phyloP scores from a whole-genome alignment of 768 basidiomycete genomes.

The Strobilomyces confusus region DNA sequence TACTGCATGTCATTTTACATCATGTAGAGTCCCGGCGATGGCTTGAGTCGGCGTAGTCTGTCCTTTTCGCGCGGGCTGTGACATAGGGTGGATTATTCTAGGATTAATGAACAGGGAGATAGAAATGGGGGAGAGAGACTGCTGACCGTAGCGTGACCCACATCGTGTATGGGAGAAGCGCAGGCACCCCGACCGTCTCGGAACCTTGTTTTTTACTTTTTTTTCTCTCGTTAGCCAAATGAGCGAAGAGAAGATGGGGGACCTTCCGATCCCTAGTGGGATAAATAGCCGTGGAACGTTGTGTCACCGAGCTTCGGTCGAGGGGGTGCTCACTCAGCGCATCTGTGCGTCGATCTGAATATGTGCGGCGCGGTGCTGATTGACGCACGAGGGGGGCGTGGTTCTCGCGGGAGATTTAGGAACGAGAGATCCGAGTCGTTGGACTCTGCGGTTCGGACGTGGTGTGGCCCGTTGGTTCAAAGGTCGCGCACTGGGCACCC shows the following conservation, averaged over 20 bases:
- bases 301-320: constrained; percentile 1
- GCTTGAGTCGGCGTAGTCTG: neutral
- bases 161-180: constrained; percentile 17
- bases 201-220: constrained; percentile 26
- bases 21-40: constrained; percentile 3
- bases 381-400: neutral
- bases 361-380: neutral
- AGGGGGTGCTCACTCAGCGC: neutral
- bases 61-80: constrained; percentile 2
- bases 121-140: constrained; percentile 20
- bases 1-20: constrained; percentile 17
- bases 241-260: neutral
- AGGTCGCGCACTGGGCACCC: no score
- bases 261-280: constrained; percentile 1
- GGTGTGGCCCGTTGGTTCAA: no score
- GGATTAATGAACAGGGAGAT: constrained; percentile 23
- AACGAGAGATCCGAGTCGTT: no score
- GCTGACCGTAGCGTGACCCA: constrained; percentile 13
- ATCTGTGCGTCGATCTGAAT: constrained; percentile 10
- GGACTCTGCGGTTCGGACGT: no score
- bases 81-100: constrained; percentile 19
- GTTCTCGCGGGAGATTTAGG: constrained; percentile 15
- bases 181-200: constrained; percentile 21
- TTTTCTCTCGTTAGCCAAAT: neutral
- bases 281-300: neutral